These are phyloP conservation scores for Vaccinium macrocarpon DNA, from an alignment of 148 eudicot genomes.

Conservation along the genomic window DNA sequence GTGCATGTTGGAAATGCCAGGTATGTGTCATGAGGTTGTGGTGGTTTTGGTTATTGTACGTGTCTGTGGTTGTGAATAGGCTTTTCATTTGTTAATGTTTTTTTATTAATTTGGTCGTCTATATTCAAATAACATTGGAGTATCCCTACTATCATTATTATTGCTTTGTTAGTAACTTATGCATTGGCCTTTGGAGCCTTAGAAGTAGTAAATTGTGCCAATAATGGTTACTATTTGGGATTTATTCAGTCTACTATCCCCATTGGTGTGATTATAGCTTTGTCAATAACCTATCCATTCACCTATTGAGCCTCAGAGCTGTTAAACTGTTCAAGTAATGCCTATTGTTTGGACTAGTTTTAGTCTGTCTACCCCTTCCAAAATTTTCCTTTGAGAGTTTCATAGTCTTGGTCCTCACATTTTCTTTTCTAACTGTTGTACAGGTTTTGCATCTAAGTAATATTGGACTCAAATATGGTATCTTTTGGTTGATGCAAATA, in stretches of 20 bases:
- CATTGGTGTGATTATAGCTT: background rate
- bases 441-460: slow-evolving; percentile 68
- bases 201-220: background rate
- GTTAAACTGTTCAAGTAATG: slow-evolving; percentile 4
- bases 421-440: background rate
- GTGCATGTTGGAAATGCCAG: no score
- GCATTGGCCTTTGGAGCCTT: background rate
- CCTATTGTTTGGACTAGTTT: background rate
- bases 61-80: background rate
- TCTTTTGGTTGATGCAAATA: background rate
- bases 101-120: background rate
- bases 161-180: background rate
- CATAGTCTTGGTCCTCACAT: no score
- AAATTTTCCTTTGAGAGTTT: no score
- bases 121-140: background rate
- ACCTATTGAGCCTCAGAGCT: background rate
- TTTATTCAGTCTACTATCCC: background rate
- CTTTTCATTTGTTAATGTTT: slow-evolving; percentile 4
- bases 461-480: slow-evolving; percentile 51
- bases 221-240: background rate
- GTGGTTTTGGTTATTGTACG: no score
- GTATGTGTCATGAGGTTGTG: no score
- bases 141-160: background rate
- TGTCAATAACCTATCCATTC: background rate
- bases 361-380: slow-evolving; percentile 7